These are phyloP conservation scores for Lasiodiplodia theobromae DNA, from an alignment of 2,329 filamentous ascomycete genomes.

Conservation along the genomic window DNA sequence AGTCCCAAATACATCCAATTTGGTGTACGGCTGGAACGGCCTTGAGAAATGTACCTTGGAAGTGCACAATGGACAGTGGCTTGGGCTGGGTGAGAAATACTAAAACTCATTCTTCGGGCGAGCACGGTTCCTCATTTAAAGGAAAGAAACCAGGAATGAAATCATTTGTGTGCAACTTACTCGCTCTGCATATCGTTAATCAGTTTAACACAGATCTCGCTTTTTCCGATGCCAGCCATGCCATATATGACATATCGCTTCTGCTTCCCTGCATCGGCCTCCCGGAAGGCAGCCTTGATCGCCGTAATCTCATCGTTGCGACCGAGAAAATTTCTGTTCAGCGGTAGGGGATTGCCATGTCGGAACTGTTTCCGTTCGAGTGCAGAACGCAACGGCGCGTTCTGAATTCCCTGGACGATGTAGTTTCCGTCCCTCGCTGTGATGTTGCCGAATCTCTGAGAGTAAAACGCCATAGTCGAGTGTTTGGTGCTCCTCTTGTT, in stretches of 20 bases:
- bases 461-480: too few species aligned
- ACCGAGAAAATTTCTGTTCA: not conserved
- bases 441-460: not conserved
- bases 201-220: conserved; percentile 42
- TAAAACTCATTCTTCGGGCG: too few species aligned
- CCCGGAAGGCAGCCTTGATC: not conserved
- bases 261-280: conserved; percentile 30
- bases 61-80: too few species aligned
- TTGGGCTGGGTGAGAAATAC: too few species aligned
- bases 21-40: too few species aligned
- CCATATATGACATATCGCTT: conserved; percentile 41
- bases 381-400: not conserved
- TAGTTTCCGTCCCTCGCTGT: not conserved
- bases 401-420: not conserved
- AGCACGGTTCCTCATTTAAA: not conserved
- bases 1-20: not conserved
- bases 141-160: not conserved
- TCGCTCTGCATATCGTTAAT: conserved; percentile 35
- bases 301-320: not conserved
- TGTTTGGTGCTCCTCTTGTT: too few species aligned
- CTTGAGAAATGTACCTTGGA: too few species aligned
- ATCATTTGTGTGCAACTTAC: conserved; percentile 31
- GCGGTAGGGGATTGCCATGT: not conserved
- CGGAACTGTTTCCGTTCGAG: not conserved
- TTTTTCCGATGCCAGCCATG: conserved; percentile 43